Evolutionary conservation across 1,284 basidiomycete genomes (phyloP).

Genomic region (Ceratobasidium sp.): DNA sequence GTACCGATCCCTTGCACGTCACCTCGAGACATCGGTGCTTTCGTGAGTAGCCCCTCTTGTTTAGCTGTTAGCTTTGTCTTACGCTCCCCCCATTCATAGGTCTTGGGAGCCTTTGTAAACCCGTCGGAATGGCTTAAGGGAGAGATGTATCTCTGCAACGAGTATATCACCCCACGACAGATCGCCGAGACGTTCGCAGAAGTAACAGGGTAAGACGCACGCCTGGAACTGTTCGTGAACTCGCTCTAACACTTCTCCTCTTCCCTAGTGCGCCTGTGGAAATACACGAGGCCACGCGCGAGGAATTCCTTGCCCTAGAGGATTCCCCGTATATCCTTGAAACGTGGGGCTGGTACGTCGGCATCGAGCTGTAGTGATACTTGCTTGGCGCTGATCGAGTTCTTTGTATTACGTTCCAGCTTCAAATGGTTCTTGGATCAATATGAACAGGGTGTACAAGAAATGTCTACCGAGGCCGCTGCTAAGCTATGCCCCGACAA

Average conservation of each 20-base stretch:
- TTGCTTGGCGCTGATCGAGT: not conserved
- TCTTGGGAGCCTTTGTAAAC: conserved; percentile 13
- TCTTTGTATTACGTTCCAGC: conserved; percentile 5
- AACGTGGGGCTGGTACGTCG: conserved; percentile 21
- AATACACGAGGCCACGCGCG: conserved; percentile 21
- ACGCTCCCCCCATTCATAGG: not conserved
- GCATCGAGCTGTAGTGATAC: not conserved
- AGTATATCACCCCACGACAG: conserved; percentile 30
- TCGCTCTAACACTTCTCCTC: not conserved
- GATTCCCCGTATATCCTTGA: conserved; percentile 4
- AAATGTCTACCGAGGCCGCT: conserved; percentile 17
- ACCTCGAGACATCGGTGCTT: conserved; percentile 38
- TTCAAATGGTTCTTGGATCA: conserved; percentile 38
- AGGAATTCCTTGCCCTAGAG: conserved; percentile 16
- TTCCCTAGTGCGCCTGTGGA: conserved; percentile 12
- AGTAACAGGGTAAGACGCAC: conserved; percentile 27
- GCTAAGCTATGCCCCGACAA: conserved; percentile 24
- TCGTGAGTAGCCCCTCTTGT: conserved; percentile 4
- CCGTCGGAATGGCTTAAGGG: conserved; percentile 28
- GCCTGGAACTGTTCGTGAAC: no score
- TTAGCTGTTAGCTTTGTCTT: not conserved
- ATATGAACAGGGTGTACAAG: conserved; percentile 1
- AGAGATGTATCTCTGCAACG: conserved; percentile 32
- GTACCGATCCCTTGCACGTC: no score
- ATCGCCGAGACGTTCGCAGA: conserved; percentile 31